These are phyloP conservation scores for Hermanozyma aechmeae DNA, from an alignment of 805 yeast genomes.

Conservation along the genomic window DNA sequence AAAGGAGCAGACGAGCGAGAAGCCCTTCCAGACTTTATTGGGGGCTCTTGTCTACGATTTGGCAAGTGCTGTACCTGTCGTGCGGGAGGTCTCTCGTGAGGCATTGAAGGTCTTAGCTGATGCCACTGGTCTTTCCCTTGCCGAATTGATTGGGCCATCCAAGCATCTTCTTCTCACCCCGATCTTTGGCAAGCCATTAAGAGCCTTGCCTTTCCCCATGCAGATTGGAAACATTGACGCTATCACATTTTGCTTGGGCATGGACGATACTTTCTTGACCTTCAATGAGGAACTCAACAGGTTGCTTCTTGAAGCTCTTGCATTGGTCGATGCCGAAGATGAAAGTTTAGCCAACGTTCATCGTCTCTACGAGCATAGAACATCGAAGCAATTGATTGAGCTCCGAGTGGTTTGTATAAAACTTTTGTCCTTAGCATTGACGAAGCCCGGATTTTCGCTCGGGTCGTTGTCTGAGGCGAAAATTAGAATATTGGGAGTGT, in stretches of 20 bases:
- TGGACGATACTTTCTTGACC: conserved; percentile 72
- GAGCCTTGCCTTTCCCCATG: conserved; percentile 97
- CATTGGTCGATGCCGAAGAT: conserved; percentile 95
- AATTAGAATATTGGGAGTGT: conserved; percentile 81
- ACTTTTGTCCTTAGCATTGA: conserved; percentile 70
- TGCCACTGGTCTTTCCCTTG: conserved; percentile 57
- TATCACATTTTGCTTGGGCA: conserved; percentile 77
- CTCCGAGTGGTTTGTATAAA: conserved; percentile 85
- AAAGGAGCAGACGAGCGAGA: conserved; percentile 53
- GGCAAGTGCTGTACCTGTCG: conserved; percentile 78
- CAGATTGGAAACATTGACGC: conserved; percentile 98
- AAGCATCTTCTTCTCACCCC: conserved; percentile 80
- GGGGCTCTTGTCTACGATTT: conserved; percentile 90
- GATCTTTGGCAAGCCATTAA: conserved; percentile 89
- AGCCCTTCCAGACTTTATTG: conserved; percentile 70
- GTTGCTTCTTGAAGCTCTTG: conserved; percentile 79
- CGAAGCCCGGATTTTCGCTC: conserved; percentile 73
- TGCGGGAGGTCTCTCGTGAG: conserved; percentile 72
- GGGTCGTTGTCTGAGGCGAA: conserved; percentile 72
- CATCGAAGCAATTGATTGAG: conserved; percentile 80
- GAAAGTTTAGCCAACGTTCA: conserved; percentile 87
- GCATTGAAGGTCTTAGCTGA: conserved; percentile 62
- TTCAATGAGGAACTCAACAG: conserved; percentile 87
- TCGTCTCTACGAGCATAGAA: conserved; percentile 74
- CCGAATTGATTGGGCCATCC: conserved; percentile 73